A percentile compares a stretch with the other conserved stretches of the same genome.
Evolutionary conservation across 2,329 filamentous ascomycete species (phyloP).

Genomic region (Magnaporthiopsis incrustans): DNA sequence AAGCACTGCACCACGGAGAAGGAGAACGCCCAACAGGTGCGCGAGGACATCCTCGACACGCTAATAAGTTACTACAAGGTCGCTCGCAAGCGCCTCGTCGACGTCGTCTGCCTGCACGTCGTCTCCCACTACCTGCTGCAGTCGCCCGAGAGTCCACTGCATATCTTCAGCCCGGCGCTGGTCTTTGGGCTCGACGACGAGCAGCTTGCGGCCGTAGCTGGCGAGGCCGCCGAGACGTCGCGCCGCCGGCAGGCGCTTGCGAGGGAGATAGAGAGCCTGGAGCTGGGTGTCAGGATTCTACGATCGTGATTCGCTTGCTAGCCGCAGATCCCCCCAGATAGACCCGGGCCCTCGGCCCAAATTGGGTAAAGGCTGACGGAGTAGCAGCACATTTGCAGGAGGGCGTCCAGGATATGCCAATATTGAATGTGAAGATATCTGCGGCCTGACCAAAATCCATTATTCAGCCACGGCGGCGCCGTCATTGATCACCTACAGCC

Average conservation of each 20-base stretch:
- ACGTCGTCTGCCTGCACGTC: conserved; percentile 52
- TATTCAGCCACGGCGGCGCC: no score
- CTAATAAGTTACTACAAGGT: conserved; percentile 56
- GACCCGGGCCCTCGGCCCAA: no score
- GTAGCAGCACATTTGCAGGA: no score
- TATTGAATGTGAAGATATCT: no score
- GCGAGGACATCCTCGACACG: conserved; percentile 50
- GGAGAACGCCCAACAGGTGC: conserved; percentile 13
- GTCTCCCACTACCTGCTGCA: conserved; percentile 47
- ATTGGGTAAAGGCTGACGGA: no score
- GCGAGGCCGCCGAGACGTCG: conserved; percentile 39
- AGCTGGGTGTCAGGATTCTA: conserved; percentile 22
- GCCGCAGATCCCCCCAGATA: no score
- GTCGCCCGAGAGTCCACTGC: conserved; percentile 38
- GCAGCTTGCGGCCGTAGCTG: conserved; percentile 48
- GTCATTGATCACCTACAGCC: no score
- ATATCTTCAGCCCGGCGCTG: conserved; percentile 41
- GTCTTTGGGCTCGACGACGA: conserved; percentile 37
- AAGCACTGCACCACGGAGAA: conserved; percentile 9
- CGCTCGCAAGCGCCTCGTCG: conserved; percentile 52
- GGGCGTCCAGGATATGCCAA: no score
- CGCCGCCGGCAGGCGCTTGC: conserved; percentile 33
- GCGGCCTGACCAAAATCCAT: no score
- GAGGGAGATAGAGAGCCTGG: conserved; percentile 36
- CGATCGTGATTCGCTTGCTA: not conserved